Evolutionary conservation across 1,139 yeast species (phyloP).

Genomic region (Kurtzmaniella quercitrusa): DNA sequence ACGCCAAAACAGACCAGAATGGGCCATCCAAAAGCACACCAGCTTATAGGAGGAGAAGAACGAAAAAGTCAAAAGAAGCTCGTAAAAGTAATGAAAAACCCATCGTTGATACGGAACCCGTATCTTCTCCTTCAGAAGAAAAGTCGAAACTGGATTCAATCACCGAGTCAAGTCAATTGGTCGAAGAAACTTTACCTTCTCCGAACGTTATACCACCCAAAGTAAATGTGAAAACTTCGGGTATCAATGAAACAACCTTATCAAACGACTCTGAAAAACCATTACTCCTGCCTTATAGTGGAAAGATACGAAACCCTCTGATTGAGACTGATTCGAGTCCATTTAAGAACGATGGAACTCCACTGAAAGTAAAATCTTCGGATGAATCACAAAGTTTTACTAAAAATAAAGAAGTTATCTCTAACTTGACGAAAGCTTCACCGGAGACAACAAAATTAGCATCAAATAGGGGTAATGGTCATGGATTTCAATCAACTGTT

Average conservation of each 20-base stretch:
- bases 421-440: too few relatives aligned
- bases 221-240: too few relatives aligned
- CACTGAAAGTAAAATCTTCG: background rate
- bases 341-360: background rate
- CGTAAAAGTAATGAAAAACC: background rate
- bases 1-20: background rate
- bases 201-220: background rate
- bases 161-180: background rate
- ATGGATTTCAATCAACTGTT: too few relatives aligned
- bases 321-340: background rate
- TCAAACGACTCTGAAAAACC: too few relatives aligned
- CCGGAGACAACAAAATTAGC: too few relatives aligned
- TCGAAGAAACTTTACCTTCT: background rate
- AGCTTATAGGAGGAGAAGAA: background rate
- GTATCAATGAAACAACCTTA: too few relatives aligned
- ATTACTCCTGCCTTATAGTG: background rate
- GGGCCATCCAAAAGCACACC: background rate
- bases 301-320: conserved; percentile 1
- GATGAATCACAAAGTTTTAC: too few relatives aligned
- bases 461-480: too few relatives aligned
- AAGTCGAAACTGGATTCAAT: background rate
- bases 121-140: background rate
- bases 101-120: background rate
- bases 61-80: background rate
- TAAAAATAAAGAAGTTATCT: too few relatives aligned